These are phyloP conservation scores for Phialophora expanda DNA, from an alignment of 2,329 filamentous ascomycete species.

Conservation along the genomic window DNA sequence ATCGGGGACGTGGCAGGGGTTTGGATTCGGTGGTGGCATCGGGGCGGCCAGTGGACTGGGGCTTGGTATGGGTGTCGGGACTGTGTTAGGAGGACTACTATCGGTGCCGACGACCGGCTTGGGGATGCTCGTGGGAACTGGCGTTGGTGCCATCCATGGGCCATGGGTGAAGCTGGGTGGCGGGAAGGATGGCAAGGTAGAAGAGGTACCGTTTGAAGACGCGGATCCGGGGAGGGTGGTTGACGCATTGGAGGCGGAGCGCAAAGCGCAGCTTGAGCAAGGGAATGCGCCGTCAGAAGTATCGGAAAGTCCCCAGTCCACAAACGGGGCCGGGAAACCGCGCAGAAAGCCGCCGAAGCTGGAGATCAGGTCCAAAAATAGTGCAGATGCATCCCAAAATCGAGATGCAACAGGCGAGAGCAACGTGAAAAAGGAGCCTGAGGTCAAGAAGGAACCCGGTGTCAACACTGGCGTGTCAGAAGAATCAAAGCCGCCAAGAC, in stretches of 20 bases:
- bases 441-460: background rate
- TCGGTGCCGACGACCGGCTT: slow-evolving; percentile 29
- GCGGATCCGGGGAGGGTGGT: slow-evolving; percentile 30
- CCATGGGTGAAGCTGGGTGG: slow-evolving; percentile 34
- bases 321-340: slow-evolving; percentile 7
- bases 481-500: slow-evolving; percentile 25
- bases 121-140: slow-evolving; percentile 31
- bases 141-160: slow-evolving; percentile 30
- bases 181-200: slow-evolving; percentile 9
- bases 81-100: slow-evolving; percentile 27
- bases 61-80: slow-evolving; percentile 29
- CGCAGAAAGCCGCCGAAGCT: slow-evolving; percentile 32
- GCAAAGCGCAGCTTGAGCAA: background rate
- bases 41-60: slow-evolving; percentile 33
- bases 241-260: slow-evolving; percentile 31
- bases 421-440: slow-evolving; percentile 3
- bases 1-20: slow-evolving; percentile 31
- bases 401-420: background rate
- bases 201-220: slow-evolving; percentile 34
- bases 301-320: background rate
- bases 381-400: background rate
- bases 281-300: background rate
- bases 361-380: slow-evolving; percentile 31
- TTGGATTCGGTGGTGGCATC: slow-evolving; percentile 33
- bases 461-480: slow-evolving; percentile 20